phyloP scores from a whole-genome alignment of 2,329 filamentous ascomycete species.

The Chrysoporthe deuterocubensis region DNA sequence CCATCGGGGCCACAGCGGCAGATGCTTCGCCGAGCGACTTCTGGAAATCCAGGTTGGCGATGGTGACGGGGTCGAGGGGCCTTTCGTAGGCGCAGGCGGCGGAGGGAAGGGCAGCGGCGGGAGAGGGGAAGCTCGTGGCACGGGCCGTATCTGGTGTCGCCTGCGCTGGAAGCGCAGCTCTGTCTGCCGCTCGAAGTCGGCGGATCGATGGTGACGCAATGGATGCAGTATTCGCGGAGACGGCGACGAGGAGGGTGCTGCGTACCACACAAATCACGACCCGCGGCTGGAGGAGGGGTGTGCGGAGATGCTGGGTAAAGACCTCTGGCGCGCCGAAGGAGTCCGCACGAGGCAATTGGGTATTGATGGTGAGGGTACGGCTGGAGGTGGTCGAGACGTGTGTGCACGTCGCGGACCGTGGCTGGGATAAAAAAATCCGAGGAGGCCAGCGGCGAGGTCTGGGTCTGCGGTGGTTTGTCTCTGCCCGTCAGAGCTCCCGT shows the following conservation, averaged over 20 bases:
- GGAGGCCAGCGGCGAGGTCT: no score
- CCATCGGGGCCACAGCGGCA: constrained; percentile 71
- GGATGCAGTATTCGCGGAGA: not conserved
- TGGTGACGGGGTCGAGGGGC: constrained; percentile 29
- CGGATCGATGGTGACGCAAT: constrained; percentile 13
- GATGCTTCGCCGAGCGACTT: constrained; percentile 65
- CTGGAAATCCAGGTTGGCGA: constrained; percentile 67
- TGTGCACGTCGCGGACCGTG: no score
- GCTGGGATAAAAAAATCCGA: no score
- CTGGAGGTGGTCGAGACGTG: no score
- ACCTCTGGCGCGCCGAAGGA: not conserved
- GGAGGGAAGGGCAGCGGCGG: not conserved
- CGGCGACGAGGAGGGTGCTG: constrained; percentile 1
- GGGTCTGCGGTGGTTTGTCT: not conserved
- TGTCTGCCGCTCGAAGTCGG: not conserved
- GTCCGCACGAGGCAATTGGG: not conserved
- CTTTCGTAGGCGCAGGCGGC: constrained; percentile 28
- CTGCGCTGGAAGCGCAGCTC: not conserved
- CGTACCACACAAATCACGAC: not conserved
- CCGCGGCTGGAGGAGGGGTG: not conserved
- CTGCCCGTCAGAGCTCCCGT: not conserved
- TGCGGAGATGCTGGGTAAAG: not conserved
- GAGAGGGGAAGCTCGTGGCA: not conserved
- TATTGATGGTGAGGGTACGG: no score
- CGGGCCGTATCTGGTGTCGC: not conserved